Base-by-base conservation (phyloP, 1,284 basidiomycete species). In the Melampsora medusae region DNA sequence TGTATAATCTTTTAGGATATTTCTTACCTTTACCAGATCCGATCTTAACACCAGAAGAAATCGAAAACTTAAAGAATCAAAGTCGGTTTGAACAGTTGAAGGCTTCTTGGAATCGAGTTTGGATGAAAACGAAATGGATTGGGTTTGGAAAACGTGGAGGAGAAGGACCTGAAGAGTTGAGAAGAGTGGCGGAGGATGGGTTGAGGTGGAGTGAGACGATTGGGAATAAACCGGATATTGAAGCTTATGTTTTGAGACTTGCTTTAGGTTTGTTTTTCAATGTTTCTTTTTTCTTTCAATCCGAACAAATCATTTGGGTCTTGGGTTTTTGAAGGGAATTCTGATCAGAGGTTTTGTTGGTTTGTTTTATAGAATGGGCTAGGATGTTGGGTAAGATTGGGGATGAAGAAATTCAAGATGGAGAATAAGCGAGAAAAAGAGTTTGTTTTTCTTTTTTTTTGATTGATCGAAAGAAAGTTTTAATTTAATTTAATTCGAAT, bases 181-280 rank as follows among this genome's bases (percentile, higher is more conserved):
- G 28, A 25, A 65, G 50, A 50, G 38, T 75, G 14, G 72, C 72
- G 46, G 33, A 68, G 35, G 66, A 67, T 53, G 72, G 72, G 4
- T 38, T 75, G 5, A 61, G 46, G 25, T 75, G 72, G 72, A 62
- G 66, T 67, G 65, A 75, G 49, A 67, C 46, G 33, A 60, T 75
- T n/a, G 72, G 72, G 16, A 75, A 75, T 68, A 75, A 75, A 59
- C 72, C 50, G 42, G 72, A 75, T 35, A 75, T 75, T 22, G 72
- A 75, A 28, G 64, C 72, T 28, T 75, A 75, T 62, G 72, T 75
- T 10, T 75, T 67, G n/a, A 59, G 72, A 46, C 56, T 75, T 49
- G 56, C 66, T 28, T 62, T 75, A 75, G 72, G 72, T 75, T 50
- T 7, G 38, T 22, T 16, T 2, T 16, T 67, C 35, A 35, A 25